Base-by-base conservation (phyloP, 148 eudicot genomes). In the Fallopia convolvulus region DNA sequence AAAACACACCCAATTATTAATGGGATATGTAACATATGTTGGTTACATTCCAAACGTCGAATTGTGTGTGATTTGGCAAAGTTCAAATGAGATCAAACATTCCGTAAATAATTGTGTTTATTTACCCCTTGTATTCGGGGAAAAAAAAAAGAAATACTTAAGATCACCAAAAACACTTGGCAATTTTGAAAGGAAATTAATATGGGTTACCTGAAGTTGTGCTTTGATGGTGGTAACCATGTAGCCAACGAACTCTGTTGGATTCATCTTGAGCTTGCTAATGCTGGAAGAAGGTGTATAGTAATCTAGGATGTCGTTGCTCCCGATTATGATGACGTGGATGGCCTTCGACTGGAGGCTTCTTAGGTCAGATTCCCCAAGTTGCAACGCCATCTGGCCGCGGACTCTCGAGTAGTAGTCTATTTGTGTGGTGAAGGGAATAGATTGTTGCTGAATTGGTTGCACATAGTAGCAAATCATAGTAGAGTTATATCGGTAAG, bases 271-370 rank as follows among this genome's bases (percentile, higher is more conserved):
- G 30, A 26, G 32, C 3, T 46, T 73, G 18, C 53, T 73, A 26
- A 73, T 7, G 36, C 46, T 73, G 39, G 75, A 73, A 48, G 50
- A n/a, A 1, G 75, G 36, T 3, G 32, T 4, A 14, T 42, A 89
- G 81, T 86, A 89, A 26, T 84, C 88, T 0, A 93, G 52, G 1
- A 93, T 75, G 61, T 93, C 98, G 74, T 93, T 93, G 81, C 90
- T 91, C 58, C 98, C 98, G 0, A 93, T 85, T 52, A 90, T 88
- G 66, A 91, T 42, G 21, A 79, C 82, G 58, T 88, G 84, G 26
- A 93, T 40, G 20, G 98, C 87, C 70, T 89, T 91, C 0, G 94
- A 86, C 36, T 91, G 63, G 63, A 88, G 78, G 2, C 72, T 55
- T 2, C 76, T 53, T 40, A 90, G 84, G 23, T 52, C 78, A 17